Percentiles rank a stretch among this genome's conserved stretches.
Evolutionary conservation across 2,329 filamentous ascomycete genomes (phyloP).

Genomic region (Cytospora mali): DNA sequence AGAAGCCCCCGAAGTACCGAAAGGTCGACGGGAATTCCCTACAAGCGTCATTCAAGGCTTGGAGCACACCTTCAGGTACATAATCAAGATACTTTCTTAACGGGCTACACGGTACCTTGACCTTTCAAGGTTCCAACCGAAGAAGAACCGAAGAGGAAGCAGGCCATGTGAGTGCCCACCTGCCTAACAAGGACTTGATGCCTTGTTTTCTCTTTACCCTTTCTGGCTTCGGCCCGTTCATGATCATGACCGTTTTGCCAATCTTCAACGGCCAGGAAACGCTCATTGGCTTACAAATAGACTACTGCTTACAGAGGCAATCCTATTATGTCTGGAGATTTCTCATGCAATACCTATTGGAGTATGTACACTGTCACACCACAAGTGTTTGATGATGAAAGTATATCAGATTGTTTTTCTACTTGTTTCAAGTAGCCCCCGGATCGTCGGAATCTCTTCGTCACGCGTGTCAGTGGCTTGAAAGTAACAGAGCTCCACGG

Average conservation of each 20-base stretch:
- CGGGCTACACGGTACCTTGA: neutral
- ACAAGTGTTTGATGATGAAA: neutral
- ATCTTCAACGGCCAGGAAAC: neutral
- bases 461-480: neutral
- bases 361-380: neutral
- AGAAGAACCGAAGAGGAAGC: too few species aligned
- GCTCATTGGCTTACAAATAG: neutral
- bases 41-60: neutral
- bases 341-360: neutral
- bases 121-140: neutral
- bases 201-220: neutral
- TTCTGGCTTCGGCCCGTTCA: neutral
- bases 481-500: neutral
- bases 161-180: neutral
- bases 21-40: neutral
- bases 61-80: neutral
- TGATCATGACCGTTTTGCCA: neutral
- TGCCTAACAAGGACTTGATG: neutral
- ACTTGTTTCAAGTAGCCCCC: neutral
- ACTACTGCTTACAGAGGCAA: neutral
- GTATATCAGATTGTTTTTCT: neutral
- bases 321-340: neutral
- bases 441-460: neutral
- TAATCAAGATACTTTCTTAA: neutral
- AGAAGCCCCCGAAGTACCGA: neutral